phyloP scores from a whole-genome alignment of 768 basidiomycete genomes.

The Glaciozyma martinii region DNA sequence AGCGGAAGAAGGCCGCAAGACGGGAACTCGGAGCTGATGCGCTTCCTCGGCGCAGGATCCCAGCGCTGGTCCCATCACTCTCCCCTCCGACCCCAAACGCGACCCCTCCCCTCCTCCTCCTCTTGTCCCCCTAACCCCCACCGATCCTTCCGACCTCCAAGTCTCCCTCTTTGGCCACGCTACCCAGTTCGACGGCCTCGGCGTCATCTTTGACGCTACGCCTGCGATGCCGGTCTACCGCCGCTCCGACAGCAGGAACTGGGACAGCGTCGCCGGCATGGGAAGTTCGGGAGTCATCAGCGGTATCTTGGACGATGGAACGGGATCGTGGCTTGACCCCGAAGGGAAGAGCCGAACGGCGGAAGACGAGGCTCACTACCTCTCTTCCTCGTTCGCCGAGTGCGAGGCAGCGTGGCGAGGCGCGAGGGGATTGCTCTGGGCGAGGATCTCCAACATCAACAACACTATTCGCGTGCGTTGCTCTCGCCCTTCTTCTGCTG shows the following conservation, averaged over 20 bases:
- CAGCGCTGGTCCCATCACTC: conserved; percentile 12
- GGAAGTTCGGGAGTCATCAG: conserved; percentile 28
- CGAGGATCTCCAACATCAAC: conserved; percentile 31
- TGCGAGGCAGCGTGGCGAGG: conserved; percentile 36
- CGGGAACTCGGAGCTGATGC: not conserved
- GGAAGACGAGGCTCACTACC: conserved; percentile 31
- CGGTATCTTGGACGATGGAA: conserved; percentile 34
- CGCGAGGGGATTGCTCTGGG: conserved; percentile 34
- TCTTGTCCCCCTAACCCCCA: not conserved
- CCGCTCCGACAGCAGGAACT: conserved; percentile 22
- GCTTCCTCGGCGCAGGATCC: not conserved
- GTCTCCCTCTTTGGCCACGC: conserved; percentile 34
- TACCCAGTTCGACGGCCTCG: conserved; percentile 34
- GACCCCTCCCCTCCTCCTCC: conserved; percentile 12
- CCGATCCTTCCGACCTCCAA: conserved; percentile 15
- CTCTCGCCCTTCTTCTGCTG: no score
- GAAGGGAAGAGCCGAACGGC: conserved; percentile 6
- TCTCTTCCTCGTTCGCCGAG: conserved; percentile 29
- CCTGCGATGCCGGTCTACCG: conserved; percentile 27
- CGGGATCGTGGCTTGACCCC: conserved; percentile 26
- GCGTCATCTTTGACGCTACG: conserved; percentile 33
- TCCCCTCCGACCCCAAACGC: not conserved
- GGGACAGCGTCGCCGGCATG: conserved; percentile 1
- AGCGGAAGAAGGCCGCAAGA: not conserved
- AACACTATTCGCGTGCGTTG: conserved; percentile 24